Base-by-base conservation (phyloP, 2,329 filamentous ascomycete genomes). In the Pseudogymnoascus sp. region DNA sequence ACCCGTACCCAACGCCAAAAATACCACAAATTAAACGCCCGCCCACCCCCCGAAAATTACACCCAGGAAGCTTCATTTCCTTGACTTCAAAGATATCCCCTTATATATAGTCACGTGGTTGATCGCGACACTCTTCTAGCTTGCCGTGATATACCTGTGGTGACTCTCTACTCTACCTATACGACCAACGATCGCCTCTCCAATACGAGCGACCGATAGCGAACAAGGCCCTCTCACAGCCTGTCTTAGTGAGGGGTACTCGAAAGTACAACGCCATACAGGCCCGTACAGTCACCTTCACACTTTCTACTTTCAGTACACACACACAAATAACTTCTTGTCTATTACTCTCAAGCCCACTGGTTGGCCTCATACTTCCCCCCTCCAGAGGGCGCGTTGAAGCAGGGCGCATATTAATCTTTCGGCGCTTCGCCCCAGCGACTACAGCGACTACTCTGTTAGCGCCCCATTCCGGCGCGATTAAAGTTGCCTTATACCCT, bases 241-340 rank as follows among this genome's bases (percentile, higher is more conserved):
- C 41, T 52, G 45, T 52, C 45, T 52, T 52, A 52, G 45, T 52
- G 45, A 52, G 45, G 45, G 45, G 45, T 52, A 52, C 45, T 52
- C 45, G 45, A 52, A 16, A 21, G 19, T 45, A 45, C 41, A 45
- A 11, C 19, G 21, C 12, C 21, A 26, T 31, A 19, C 23, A n/a
- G 14, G 31, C 4, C 19, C 37, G 3, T 16, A 52, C 43, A n/a
- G 14, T 7, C 16, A 49, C 43, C 43, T 49, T 49, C 43, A 29
- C 23, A 45, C 41, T 45, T 49, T 26, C 14, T 49, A 29, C 23
- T 49, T 49, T 26, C 23, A 45, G 6, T n/a, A 49, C 26, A 29
- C 26, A 31, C 26, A 31, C 12, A 10, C 29, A 31, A 31, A 31
- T 12, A 52, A 31, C 45, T 2, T 52, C 45, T 31, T 52, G 8